Evolutionary conservation across 805 yeast genomes (phyloP).

Genomic region (Schizosaccharomyces osmophilus): DNA sequence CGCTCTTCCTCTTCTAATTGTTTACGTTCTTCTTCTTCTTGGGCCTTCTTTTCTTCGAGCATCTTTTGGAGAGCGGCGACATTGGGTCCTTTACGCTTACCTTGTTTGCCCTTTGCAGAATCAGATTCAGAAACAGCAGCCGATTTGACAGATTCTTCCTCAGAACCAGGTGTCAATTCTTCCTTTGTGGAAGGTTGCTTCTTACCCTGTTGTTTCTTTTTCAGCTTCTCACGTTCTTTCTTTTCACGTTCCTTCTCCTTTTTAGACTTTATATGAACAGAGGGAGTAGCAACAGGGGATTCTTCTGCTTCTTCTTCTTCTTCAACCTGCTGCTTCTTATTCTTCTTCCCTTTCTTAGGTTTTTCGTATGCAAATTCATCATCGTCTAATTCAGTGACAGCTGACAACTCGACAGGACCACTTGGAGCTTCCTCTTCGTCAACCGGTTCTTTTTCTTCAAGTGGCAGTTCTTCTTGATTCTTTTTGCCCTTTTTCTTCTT

Average conservation of each 20-base stretch:
- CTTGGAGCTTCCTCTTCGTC: neutral
- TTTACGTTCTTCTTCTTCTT: conserved; percentile 60
- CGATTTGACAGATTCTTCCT: conserved; percentile 13
- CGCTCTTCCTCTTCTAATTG: conserved; percentile 42
- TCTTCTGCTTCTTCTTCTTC: conserved; percentile 11
- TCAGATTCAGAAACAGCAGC: conserved; percentile 16
- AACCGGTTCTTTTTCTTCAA: neutral
- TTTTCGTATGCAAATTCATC: neutral
- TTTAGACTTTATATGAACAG: conserved; percentile 26
- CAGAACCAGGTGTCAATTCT: conserved; percentile 6
- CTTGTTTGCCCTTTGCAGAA: conserved; percentile 15
- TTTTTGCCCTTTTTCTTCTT: conserved; percentile 1
- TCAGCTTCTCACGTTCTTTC: conserved; percentile 40
- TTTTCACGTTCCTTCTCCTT: conserved; percentile 93
- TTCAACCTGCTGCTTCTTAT: neutral
- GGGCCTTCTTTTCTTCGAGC: conserved; percentile 64
- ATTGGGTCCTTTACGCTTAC: conserved; percentile 69
- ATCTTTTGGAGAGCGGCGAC: conserved; percentile 77
- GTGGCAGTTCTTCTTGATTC: neutral
- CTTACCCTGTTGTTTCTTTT: conserved; percentile 59
- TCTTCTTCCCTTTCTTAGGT: neutral
- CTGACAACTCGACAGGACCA: neutral
- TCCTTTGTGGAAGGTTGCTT: conserved; percentile 27
- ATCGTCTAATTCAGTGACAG: neutral
- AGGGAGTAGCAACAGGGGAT: conserved; percentile 11